Base-by-base conservation (phyloP, 495 filamentous ascomycete species). In the Hypomontagnella monticulosa region DNA sequence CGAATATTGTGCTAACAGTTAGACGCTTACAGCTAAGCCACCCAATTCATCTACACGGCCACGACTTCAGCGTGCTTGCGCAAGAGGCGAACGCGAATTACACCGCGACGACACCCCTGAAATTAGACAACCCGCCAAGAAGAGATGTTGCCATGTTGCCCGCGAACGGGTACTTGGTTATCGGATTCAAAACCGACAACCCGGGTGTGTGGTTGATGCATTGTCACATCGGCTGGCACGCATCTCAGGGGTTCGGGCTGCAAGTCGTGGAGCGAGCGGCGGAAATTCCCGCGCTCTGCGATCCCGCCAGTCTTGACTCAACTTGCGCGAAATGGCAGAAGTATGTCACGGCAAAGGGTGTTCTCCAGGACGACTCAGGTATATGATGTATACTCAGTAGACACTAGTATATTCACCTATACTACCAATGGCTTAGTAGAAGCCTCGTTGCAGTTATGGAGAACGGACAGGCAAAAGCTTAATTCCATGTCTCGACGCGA, bases 61-160 rank as follows among this genome's bases (percentile, higher is more conserved):
- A 90, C 70, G 81, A 89, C 64, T 90, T 90, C 76, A 75, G 72
- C 40, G 76, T 87, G 8, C 72, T 89, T 3, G 78, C 78, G 11
- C 80, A 87, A 58, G 78, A 75, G 36, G 15, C 51, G 5, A 72
- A 63, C 14, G 72, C 71, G 18, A 75, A 69, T 70, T 57, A 61
- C 65, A 41, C 27, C 60, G 55, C 48, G 36, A 8, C 20, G 47
- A 66, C 16, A 14, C 66, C 30, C n/a, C 65, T 58, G 18, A 18
- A 53, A 23, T 11, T 55, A 14, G 49, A 41, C 12, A 69, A 71
- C 49, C 65, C 73, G 19, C 66, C 71, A 20, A 63, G 71, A 41
- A 56, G 73, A 11, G 81, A 83, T 62, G 78, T 76, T 2, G 72
- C 76, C 12, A 73, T 73, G 34, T 48, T 82, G 8, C 66, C 73